Evolutionary conservation across 495 filamentous ascomycete species (phyloP), one percentile per base, ranked within the genome.

Genomic region (Recurvomyces mirabilis): DNA sequence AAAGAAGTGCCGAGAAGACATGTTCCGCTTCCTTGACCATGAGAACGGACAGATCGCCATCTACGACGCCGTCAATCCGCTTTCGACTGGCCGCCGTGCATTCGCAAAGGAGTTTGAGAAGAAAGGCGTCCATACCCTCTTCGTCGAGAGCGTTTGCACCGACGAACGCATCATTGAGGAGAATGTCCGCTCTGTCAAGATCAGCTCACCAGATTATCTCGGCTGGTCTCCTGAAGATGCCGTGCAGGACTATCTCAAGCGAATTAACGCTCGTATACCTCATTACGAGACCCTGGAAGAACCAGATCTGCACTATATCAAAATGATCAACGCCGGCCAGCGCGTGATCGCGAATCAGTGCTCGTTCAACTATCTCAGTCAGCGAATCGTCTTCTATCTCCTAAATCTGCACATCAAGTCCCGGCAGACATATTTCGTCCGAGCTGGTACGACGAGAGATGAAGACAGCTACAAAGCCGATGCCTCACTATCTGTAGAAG

Each of bases 241-340:
- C 5, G 84, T 94, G 15, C 78, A 82, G 52, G 80, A 89, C 53
- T 99, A 99, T 55, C 72, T 99, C 19, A 72, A 75, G 45, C 81
- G 93, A 20, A 94, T 96, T 56, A 75, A 83, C 41, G 79, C 81
- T 35, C 86, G 91, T 46, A 96, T 96, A 40, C 93, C 93, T 17
- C 78, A 87, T 45, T 96, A 94, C 53, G 89, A 96, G 64, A 93
- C 86, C 0, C 96, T 99, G 87, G 74, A 88, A 52, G 91, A 96
- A 57, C 69, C 73, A 22, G 87, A 94, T 46, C 68, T 96, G 43
- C 94, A 95, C 57, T 99, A 87, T 59, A 86, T 96, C 70, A 96
- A 95, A 75, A 94, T 99, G 87, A 93, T 94, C 53, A 96, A 99
- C 56, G 93, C 93, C 6, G 93, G 93, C n/a, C 79, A 93, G 60